Percentiles rank a stretch among this genome's conserved stretches.
Conservation (phyloP, 2,329 filamentous ascomycete genomes). For the Mycosphaerelloides madeirae region DNA sequence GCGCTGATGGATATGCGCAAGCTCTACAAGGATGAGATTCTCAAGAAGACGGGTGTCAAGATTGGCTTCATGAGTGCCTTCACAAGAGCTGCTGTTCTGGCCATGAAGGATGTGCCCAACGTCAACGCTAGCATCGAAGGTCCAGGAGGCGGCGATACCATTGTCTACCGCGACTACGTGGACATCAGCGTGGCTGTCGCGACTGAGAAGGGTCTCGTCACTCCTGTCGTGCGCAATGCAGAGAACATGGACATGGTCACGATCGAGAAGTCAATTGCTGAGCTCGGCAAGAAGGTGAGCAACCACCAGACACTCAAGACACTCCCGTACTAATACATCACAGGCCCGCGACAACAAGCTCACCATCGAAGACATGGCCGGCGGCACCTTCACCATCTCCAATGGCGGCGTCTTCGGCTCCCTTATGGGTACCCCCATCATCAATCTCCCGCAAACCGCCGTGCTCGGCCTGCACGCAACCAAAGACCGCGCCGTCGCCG, state of each 20-base stretch:
- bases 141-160: constrained; percentile 89
- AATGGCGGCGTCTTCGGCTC: constrained; percentile 97
- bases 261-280: constrained; percentile 87
- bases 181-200: constrained; percentile 96
- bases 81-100: constrained; percentile 79
- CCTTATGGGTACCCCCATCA: constrained; percentile 95
- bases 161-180: constrained; percentile 97
- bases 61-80: constrained; percentile 99
- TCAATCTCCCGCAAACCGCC: constrained; percentile 89
- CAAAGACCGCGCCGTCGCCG: constrained; percentile 82
- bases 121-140: constrained; percentile 98
- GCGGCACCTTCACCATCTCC: constrained; percentile 96
- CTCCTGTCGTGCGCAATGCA: constrained; percentile 89
- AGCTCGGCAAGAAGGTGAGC: constrained; percentile 86
- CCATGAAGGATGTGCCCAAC: constrained; percentile 89
- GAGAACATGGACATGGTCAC: constrained; percentile 82
- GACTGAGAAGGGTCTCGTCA: constrained; percentile 95
- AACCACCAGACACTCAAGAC: constrained; percentile 3
- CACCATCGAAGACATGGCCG: constrained; percentile 98
- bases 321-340: constrained; percentile 5
- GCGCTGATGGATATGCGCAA: constrained; percentile 96
- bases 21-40: constrained; percentile 90
- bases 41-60: constrained; percentile 96
- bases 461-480: constrained; percentile 93
- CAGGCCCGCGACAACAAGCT: constrained; percentile 92